Base-by-base conservation (phyloP, 139 green algal genomes). In the Chlamydomonas incerta region DNA sequence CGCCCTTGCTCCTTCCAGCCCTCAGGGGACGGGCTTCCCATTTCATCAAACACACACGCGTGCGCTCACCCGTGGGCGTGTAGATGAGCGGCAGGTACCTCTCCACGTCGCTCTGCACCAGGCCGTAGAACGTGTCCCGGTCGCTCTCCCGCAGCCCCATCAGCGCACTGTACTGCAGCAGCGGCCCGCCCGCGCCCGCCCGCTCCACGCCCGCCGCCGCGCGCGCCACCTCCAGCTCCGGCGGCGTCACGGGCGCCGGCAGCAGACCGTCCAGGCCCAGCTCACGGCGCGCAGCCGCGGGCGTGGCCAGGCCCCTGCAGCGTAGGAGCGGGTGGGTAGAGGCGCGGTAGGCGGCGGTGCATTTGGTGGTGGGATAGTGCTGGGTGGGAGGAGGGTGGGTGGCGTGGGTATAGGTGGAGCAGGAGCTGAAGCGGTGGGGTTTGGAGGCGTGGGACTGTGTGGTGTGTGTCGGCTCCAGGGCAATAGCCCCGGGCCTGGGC, bases 61-160 rank as follows among this genome's bases (percentile, higher is more conserved):
- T 8, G 55, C 55, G 21, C 55, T 24, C 21, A 62, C 55, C 55
- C 23, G 96, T 98, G 5, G 97, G 97, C 1, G 96, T 98, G 93
- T 99, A 99, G 46, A 99, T 93, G 72, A 95, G 94, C 2, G 96
- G 97, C 41, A 98, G 89, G 58, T 83, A 83, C 11, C 75, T 60
- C 60, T 66, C 60, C 9, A 83, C 37, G 35, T 83, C 75, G 29
- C 62, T 52, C 50, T 87, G 82, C 35, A 91, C 67, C 35, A 91
- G 63, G 0, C 70, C 37, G n/a, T 68, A 77, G n/a, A 91, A 91
- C 10, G 71, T 81, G 35, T 29, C 82, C 34, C 29, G 9, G 71
- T 83, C 81, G 8, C 50, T 72, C 37, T 91, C 87, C 37, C 82
- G 74, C 20, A 91, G 70, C 20, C 57, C 71, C 50, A 91, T 85